These are phyloP conservation scores for Sporothrix inflata DNA, from an alignment of 2,329 filamentous ascomycete species.

Conservation along the genomic window DNA sequence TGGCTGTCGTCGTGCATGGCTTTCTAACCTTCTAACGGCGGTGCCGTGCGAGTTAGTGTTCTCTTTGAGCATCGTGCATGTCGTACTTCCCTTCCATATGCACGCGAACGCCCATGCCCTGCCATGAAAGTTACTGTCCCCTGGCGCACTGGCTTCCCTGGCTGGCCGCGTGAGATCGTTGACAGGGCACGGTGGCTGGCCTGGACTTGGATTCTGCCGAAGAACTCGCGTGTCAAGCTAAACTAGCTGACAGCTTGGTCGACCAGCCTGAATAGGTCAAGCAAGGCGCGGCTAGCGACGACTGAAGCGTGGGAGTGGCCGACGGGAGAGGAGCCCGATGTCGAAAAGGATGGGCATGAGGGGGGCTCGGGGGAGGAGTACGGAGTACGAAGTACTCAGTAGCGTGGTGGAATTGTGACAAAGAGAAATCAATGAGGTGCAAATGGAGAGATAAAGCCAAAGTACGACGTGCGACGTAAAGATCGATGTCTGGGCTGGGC, in stretches of 20 bases:
- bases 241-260: conserved; percentile 7
- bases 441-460: background rate
- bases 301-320: conserved; percentile 11
- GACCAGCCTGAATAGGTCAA: background rate
- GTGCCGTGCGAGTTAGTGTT: background rate
- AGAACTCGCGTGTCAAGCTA: background rate
- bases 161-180: background rate
- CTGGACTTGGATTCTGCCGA: background rate
- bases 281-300: conserved; percentile 20
- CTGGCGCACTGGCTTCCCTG: too few species aligned
- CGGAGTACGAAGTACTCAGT: too few species aligned
- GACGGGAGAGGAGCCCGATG: conserved; percentile 4
- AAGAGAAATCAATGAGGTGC: background rate
- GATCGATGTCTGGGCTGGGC: background rate
- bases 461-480: background rate
- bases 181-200: background rate
- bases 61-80: conserved; percentile 9
- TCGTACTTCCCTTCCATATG: background rate
- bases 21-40: background rate
- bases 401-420: background rate
- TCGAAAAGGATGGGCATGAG: background rate
- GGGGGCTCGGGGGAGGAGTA: background rate
- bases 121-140: background rate
- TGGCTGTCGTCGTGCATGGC: background rate
- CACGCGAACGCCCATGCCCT: background rate